Evolutionary conservation across 768 basidiomycete genomes (phyloP).

Genomic region (Rhodotorula diobovata): DNA sequence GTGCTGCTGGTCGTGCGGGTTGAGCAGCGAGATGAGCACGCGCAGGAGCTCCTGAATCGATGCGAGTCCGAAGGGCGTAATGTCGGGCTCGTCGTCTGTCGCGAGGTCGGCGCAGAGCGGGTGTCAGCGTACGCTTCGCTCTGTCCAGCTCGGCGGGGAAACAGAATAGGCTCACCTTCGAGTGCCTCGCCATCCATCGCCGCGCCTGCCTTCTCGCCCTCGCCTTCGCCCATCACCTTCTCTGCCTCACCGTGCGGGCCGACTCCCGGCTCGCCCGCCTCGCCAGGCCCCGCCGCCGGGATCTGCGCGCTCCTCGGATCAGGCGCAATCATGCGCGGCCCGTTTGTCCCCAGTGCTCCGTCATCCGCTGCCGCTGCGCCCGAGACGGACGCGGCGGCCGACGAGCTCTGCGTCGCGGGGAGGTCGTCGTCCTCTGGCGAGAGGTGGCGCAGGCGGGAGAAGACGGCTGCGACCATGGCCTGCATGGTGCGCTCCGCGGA

Average conservation of each 20-base stretch:
- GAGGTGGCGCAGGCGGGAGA: slow-evolving; percentile 57
- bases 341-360: slow-evolving; percentile 21
- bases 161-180: slow-evolving; percentile 1
- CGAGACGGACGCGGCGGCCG: slow-evolving; percentile 9
- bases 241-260: too few species aligned
- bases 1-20: slow-evolving; percentile 89
- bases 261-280: not conserved
- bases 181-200: slow-evolving; percentile 53
- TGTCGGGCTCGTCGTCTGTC: slow-evolving; percentile 18
- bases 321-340: slow-evolving; percentile 33
- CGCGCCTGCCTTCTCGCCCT: not conserved
- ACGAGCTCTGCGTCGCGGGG: slow-evolving; percentile 6
- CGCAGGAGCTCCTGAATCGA: slow-evolving; percentile 87
- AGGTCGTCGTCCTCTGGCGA: slow-evolving; percentile 23
- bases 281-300: slow-evolving; percentile 21
- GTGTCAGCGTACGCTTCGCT: not conserved
- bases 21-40: slow-evolving; percentile 88
- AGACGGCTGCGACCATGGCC: slow-evolving; percentile 73
- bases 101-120: too few species aligned
- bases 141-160: not conserved
- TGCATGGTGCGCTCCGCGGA: slow-evolving; percentile 89
- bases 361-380: too few species aligned
- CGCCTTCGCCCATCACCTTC: too few species aligned
- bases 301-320: slow-evolving; percentile 40
- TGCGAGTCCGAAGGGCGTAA: slow-evolving; percentile 71